Conservation (phyloP, 305 asterid genomes). For the Rubia balearica region DNA sequence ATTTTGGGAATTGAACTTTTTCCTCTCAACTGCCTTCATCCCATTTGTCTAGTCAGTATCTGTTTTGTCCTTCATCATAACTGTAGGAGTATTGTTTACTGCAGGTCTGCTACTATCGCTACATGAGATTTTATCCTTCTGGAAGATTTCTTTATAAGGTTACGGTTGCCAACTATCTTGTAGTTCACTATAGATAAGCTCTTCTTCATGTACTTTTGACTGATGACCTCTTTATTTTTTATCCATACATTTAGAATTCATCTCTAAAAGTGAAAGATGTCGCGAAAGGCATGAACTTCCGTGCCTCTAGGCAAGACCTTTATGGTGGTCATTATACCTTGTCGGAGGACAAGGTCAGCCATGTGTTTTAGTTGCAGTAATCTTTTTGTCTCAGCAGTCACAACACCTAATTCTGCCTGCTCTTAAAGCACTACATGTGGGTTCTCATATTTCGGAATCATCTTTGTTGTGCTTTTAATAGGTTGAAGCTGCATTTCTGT, state of each 20-base stretch:
- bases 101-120: slow-evolving; percentile 92
- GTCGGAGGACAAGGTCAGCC: slow-evolving; percentile 70
- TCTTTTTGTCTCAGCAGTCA: neutral
- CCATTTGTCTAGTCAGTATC: neutral
- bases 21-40: neutral
- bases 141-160: slow-evolving; percentile 96
- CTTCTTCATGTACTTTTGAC: neutral
- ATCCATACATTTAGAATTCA: slow-evolving; percentile 50
- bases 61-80: neutral
- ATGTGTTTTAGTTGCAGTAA: neutral
- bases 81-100: slow-evolving; percentile 17
- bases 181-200: neutral
- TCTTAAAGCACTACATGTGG: neutral
- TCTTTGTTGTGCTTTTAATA: slow-evolving; percentile 24
- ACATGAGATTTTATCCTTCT: slow-evolving; percentile 84
- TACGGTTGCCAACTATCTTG: slow-evolving; percentile 10
- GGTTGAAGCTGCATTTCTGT: slow-evolving; percentile 91
- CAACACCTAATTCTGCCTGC: neutral
- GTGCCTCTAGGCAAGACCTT: slow-evolving; percentile 53
- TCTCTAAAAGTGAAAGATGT: slow-evolving; percentile 80
- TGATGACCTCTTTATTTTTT: neutral
- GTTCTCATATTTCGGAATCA: neutral
- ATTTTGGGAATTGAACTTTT: neutral
- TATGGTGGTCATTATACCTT: slow-evolving; percentile 74
- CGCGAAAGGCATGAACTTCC: slow-evolving; percentile 65